Evolutionary conservation across 306 rosid genomes (phyloP), one percentile per base, ranked within the genome.

Genomic region (Betula pendula): DNA sequence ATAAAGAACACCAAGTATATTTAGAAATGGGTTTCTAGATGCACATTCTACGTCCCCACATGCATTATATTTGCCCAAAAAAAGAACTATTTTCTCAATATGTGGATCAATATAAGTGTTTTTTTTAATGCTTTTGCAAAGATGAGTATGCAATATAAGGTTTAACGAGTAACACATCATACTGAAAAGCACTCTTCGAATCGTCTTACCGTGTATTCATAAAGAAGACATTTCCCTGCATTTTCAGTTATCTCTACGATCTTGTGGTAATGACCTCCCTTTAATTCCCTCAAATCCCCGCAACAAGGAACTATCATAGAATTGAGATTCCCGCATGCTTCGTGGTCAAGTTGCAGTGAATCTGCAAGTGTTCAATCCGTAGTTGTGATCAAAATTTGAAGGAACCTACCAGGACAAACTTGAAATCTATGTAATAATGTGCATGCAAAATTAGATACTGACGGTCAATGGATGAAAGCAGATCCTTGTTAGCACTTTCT

Each of bases 301-400:
- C 97, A 92, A 86, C 99, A 93, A 8, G 99, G 99, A 72, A 79
- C 77, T 27, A 93, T 85, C 90, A 86, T 91, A 31, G 97, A 89
- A 81, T 87, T 96, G 59, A 96, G 83, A 77, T 93, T 96, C 71
- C 86, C 97, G 43, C 98, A 91, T 25, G 99, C 99, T 51, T 93
- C 97, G 16, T 82, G 97, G 86, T 96, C 99, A 68, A 93, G 99
- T 91, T 85, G 93, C 81, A 93, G 88, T 6, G 99, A 93, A 77
- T 96, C 99, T 96, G 96, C 85, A 82, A 65, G 69, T 42, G 50
- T 66, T 70, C 48, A 70, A 72, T 52, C 79, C 76, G 71, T 81
- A 53, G 82, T 79, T 76, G 72, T 43, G n/a, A 70, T 56, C 15
- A 58, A 62, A 29, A 53, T 53, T 66, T 45, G 19, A 31, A 53